These are phyloP conservation scores for Tripidium arundinaceum DNA, from an alignment of 202 grass and related monocot species.

Conservation along the genomic window DNA sequence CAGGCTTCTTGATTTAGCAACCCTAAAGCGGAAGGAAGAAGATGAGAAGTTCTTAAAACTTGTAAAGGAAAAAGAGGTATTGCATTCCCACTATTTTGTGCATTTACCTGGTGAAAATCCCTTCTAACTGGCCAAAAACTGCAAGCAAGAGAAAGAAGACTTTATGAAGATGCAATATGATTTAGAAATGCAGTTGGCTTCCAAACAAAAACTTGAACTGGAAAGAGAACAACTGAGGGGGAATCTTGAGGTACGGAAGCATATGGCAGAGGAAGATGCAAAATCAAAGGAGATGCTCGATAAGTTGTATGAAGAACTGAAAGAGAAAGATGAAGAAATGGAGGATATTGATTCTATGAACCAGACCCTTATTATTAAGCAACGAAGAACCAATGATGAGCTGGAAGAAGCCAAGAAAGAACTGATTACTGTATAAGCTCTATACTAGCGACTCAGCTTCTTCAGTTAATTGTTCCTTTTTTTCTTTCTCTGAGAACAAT, in stretches of 20 bases:
- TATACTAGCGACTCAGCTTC: neutral
- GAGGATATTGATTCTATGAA: constrained; percentile 13
- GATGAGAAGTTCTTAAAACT: constrained; percentile 12
- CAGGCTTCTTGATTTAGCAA: constrained; percentile 26
- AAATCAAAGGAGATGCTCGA: neutral
- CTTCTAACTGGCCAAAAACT: constrained; percentile 14
- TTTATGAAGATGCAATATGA: neutral
- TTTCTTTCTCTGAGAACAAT: neutral
- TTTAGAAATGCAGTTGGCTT: constrained; percentile 30
- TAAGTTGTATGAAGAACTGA: constrained; percentile 5
- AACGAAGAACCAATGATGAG: constrained; percentile 34
- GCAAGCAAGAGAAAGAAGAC: constrained; percentile 38
- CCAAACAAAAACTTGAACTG: constrained; percentile 47
- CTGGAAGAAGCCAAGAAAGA: constrained; percentile 33
- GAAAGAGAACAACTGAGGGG: constrained; percentile 28
- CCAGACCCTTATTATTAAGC: constrained; percentile 32
- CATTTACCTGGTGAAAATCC: neutral
- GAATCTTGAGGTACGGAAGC: no score
- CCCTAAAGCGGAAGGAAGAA: constrained; percentile 24
- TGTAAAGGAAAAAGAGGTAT: constrained; percentile 35
- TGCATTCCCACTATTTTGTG: neutral
- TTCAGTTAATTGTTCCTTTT: neutral
- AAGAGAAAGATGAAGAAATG: constrained; percentile 26
- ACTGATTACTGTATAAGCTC: constrained; percentile 8
- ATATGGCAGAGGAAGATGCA: no score